Evolutionary conservation across 805 yeast genomes (phyloP).

Genomic region (Scheffersomyces lignosus): DNA sequence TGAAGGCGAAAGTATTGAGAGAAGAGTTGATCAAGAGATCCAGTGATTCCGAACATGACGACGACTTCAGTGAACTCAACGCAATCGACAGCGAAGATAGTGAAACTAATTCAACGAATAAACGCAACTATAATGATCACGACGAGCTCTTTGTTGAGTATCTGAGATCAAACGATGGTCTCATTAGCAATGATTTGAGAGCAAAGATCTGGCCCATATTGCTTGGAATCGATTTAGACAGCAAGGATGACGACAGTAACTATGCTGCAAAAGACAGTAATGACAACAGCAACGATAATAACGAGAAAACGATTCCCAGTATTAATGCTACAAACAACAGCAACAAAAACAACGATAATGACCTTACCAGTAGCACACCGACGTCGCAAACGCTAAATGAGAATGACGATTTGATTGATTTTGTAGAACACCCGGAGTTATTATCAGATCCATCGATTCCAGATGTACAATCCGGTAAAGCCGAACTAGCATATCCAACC

Average conservation of each 20-base stretch:
- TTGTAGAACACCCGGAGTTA: no score
- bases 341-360: neutral
- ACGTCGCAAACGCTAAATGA: no score
- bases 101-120: neutral
- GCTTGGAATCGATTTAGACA: conserved; percentile 25
- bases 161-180: conserved; percentile 48
- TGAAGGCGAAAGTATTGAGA: conserved; percentile 37
- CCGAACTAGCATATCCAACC: no score
- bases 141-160: conserved; percentile 22
- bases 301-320: no score
- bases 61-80: neutral
- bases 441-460: no score
- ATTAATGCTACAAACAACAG: no score
- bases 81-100: neutral
- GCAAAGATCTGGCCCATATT: conserved; percentile 53
- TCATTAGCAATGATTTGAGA: conserved; percentile 43
- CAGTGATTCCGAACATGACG: neutral
- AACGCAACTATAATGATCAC: neutral
- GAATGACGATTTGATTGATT: no score
- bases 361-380: neutral
- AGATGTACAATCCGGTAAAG: no score
- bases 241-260: neutral
- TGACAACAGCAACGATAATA: no score
- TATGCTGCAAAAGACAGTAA: no score
- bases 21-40: conserved; percentile 31